Base-by-base conservation (phyloP, 75 land plant genomes). In the Ceratopteris richardii region DNA sequence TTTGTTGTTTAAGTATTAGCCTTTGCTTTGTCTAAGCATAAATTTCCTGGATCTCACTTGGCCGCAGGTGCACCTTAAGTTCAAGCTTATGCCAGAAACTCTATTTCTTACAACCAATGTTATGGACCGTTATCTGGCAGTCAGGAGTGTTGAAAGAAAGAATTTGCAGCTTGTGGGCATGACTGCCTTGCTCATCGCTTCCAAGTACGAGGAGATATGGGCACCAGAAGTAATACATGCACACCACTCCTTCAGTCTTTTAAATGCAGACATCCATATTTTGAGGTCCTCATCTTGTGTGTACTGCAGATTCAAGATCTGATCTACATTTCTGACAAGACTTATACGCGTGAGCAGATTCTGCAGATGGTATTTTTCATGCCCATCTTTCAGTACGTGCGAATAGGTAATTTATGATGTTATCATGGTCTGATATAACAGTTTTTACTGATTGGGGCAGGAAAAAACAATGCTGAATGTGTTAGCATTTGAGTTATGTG, bases 241-340 rank as follows among this genome's bases (percentile, higher is more conserved):
- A 36, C 31, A 42, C 39, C 67, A 69, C 71, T 43, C 66, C 33
- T 68, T 40, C 54, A 69, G 68, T 62, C 71, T 69, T 68, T 68
- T 33, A 33, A 4, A 33, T 33, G 37, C 37, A 33, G 9, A 33
- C 37, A 33, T 4, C 9, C 37, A 33, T 4, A 4, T 33, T 4
- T 33, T 33, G 7, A 33, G 7, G 9, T 9, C n/a, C n/a, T 68
- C 68, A 64, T 68, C 54, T 41, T 68, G 13, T 30, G 21, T 26
- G 23, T 11, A 2, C 4, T 31, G 24, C 61, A 52, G 23, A 80
- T 82, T 29, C 70, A 79, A 68, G 86, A 82, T 30, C 79, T 93
- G 18, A 82, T 85, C 4, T 65, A 63, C 69, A 83, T 88, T 51
- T 76, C 83, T 24, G 87, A 83, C 24, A 66, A 68, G 29, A 85